Base-by-base conservation (phyloP, 2,329 filamentous ascomycete genomes). In the Fusarium chuoi region DNA sequence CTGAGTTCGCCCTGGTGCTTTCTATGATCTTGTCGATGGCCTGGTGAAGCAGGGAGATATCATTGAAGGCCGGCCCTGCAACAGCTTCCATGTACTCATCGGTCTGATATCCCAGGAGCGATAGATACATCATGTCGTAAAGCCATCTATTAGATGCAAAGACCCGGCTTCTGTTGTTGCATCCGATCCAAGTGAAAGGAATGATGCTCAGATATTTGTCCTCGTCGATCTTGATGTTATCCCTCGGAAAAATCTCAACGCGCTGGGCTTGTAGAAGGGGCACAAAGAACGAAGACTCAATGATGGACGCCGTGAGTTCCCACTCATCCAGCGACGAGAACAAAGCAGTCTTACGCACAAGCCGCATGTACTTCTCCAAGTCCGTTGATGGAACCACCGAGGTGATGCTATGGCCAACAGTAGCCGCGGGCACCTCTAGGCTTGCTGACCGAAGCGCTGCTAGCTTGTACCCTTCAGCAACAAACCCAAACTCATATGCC, bases 81-180 rank as follows among this genome's bases (percentile, higher is more conserved):
- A 36, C 28, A 28, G 61, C 42, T 22, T 64, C 61, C 13, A 64
- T 17, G 3, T 58, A 64, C n/a, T 64, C 61, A 24, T 64, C 61
- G 1, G n/a, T 59, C 33, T 64, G 61, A 7, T 64, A 64, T 5
- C 61, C 54, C 1, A 58, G 28, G 1, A 64, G 24, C 0, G 61
- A 64, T 18, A 64, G 11, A 14, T 42, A n/a, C 44, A 64, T 59
- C 61, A 64, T 58, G 2, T 59, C 61, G 20, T 51, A 64, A 3
- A 59, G 22, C n/a, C 30, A 36, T 1, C 26, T n/a, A 0, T 56
- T 59, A 1, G 61, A 59, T 33, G 54, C 30, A 24, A 64, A 64
- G 3, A 20, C 14, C 1, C 26, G 26, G 14, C 3, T 13, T n/a
- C 61, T 30, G 33, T 64, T 64, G 20, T 64, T 64, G 45, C 61